Base-by-base conservation (phyloP, 371 early-diverging fungal species). In the Amoeboradix gromovi region DNA sequence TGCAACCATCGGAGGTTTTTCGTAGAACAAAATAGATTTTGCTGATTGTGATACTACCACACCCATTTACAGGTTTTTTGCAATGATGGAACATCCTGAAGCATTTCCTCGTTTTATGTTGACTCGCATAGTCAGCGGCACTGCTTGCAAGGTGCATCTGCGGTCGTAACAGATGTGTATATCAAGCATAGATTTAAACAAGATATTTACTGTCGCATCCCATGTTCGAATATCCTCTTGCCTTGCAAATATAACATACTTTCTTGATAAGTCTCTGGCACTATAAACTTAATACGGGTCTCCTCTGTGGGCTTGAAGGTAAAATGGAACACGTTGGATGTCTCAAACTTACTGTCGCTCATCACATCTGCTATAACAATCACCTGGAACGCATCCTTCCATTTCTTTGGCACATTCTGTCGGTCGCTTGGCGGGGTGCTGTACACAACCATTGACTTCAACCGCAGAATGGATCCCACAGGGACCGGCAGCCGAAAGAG, bases 301-400 rank as follows among this genome's bases (percentile, higher is more conserved):
- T 70, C 72, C 29, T 69, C 66, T 0, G 79, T 74, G 30, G 75
- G 73, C 28, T 71, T 74, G 72, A 92, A 88, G 67, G 90, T 89
- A 72, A 90, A 89, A 75, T 87, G 82, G 72, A 92, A 92, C 1
- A 80, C 80, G 73, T 92, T 92, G 68, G 91, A 87, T 17, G 81
- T 80, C 65, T 83, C 82, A 48, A 48, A 48, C 0, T 79, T 74
- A 0, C 78, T 75, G 17, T 78, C 79, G 16, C 75, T 77, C 66
- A 76, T 74, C 17, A 84, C 48, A 48, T 48, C 22, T 48, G 48
- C 48, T 12, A 48, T 74, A 2, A 93, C 89, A 73, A 90, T 84
- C 0, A 89, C 91, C 1, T n/a, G 31, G 48, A 69, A 27, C 17
- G 2, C 17, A 48, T 48, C 48, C 22, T 48, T 48, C 48, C 48